Percentiles rank a stretch among this genome's conserved stretches.
Evolutionary conservation across 371 early-diverging fungal species (phyloP).

Genomic region (Parasitella parasitica): DNA sequence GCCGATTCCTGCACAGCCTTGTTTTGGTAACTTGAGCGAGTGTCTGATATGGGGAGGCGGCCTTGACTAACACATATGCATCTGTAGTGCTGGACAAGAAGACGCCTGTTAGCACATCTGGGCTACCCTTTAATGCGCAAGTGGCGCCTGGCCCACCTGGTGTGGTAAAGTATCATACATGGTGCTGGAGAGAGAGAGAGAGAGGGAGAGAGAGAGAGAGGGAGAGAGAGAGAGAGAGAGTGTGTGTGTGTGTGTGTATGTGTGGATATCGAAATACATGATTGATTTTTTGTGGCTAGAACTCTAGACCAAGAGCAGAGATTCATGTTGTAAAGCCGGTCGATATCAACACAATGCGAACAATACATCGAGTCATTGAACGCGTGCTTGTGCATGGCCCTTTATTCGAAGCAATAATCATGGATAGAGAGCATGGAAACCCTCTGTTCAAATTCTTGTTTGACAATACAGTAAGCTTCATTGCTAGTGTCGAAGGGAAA

Average conservation of each 20-base stretch:
- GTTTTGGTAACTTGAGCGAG: conserved; percentile 48
- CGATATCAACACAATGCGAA: conserved; percentile 54
- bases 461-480: conserved; percentile 68
- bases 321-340: conserved; percentile 68
- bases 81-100: conserved; percentile 36
- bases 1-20: conserved; percentile 74
- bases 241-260: too few species aligned
- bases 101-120: conserved; percentile 37
- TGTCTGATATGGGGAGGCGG: too few species aligned
- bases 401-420: conserved; percentile 73
- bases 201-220: too few species aligned
- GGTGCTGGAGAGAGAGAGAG: too few species aligned
- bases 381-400: conserved; percentile 78
- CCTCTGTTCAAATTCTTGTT: conserved; percentile 73
- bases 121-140: conserved; percentile 76
- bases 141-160: conserved; percentile 23
- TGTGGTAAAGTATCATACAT: conserved; percentile 18
- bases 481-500: background rate
- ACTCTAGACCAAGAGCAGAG: conserved; percentile 51
- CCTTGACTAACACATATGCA: too few species aligned
- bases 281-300: conserved; percentile 1
- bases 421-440: conserved; percentile 67
- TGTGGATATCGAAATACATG: too few species aligned
- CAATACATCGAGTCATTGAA: conserved; percentile 87
- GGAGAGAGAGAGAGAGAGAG: too few species aligned